phyloP scores from a whole-genome alignment of 2,329 filamentous ascomycete species.

The Penicillium crustosum region DNA sequence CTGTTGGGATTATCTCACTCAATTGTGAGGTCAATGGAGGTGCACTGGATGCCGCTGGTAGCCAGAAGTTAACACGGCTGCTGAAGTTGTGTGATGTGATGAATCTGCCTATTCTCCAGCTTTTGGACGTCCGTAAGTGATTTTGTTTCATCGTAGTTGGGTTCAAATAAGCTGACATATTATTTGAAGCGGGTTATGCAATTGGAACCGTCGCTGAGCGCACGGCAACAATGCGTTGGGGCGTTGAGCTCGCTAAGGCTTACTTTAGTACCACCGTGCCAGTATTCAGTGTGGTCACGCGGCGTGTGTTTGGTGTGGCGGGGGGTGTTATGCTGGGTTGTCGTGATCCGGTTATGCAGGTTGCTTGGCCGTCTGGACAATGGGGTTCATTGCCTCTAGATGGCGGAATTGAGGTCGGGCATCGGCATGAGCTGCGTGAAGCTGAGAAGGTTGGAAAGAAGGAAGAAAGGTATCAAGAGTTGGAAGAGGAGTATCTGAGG shows the following conservation, averaged over 20 bases:
- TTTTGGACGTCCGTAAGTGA: slow-evolving; percentile 58
- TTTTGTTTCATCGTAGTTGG: not conserved
- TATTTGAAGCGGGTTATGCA: slow-evolving; percentile 54
- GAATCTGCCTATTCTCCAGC: slow-evolving; percentile 64
- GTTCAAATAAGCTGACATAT: slow-evolving; percentile 5
- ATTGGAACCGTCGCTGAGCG: slow-evolving; percentile 64
- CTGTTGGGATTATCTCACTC: too few species aligned
- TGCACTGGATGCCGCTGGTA: too few species aligned
- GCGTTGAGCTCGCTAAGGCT: slow-evolving; percentile 59
- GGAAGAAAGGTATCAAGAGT: slow-evolving; percentile 54
- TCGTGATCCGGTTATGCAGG: slow-evolving; percentile 59
- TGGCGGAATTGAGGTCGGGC: slow-evolving; percentile 64
- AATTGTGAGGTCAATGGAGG: too few species aligned
- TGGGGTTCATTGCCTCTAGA: slow-evolving; percentile 64
- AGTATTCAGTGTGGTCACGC: slow-evolving; percentile 62
- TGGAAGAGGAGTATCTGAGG: slow-evolving; percentile 60
- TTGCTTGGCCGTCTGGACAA: slow-evolving; percentile 64
- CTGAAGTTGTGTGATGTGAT: slow-evolving; percentile 66
- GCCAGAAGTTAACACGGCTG: slow-evolving; percentile 49
- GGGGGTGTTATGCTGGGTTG: slow-evolving; percentile 65
- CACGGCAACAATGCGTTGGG: slow-evolving; percentile 64
- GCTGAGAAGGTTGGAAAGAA: slow-evolving; percentile 53
- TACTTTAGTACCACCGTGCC: slow-evolving; percentile 64
- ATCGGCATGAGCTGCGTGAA: slow-evolving; percentile 59
- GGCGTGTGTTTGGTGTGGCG: slow-evolving; percentile 63